A percentile compares a stretch with the other conserved stretches of the same genome.
Conservation (phyloP, 2,329 filamentous ascomycete species). For the Penicillium sp. region DNA sequence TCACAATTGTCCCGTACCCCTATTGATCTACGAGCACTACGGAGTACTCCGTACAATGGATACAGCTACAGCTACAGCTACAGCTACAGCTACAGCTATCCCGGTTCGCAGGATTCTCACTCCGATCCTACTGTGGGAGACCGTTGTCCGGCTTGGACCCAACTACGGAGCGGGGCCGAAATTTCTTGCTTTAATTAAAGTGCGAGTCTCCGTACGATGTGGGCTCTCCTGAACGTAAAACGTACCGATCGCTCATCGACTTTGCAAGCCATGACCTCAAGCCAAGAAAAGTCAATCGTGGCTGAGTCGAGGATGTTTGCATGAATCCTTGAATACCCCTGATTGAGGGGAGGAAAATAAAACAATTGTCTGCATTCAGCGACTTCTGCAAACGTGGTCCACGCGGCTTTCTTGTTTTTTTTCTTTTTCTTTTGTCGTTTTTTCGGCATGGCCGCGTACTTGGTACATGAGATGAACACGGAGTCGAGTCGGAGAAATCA, state of each 20-base stretch:
- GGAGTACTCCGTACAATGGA: too few relatives aligned
- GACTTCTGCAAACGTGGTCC: slow-evolving; percentile 12
- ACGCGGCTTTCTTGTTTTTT: neutral
- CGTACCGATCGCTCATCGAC: slow-evolving; percentile 10
- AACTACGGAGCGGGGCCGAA: neutral
- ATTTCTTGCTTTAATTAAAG: neutral
- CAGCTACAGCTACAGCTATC: neutral
- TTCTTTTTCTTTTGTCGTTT: neutral
- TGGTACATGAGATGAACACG: neutral
- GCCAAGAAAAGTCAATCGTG: slow-evolving; percentile 5
- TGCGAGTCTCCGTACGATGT: neutral
- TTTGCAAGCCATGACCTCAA: slow-evolving; percentile 1
- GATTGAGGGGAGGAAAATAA: neutral
- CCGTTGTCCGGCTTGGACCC: neutral
- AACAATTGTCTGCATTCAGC: slow-evolving; percentile 8
- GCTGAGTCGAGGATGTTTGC: slow-evolving; percentile 9
- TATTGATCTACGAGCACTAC: neutral
- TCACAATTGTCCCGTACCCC: neutral
- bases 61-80: neutral
- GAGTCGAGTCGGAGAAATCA: neutral
- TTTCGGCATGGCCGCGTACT: slow-evolving; percentile 3
- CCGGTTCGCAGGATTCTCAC: neutral
- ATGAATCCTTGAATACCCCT: neutral
- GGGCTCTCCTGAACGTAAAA: slow-evolving; percentile 9
- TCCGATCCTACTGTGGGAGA: neutral